Base-by-base conservation (phyloP, 2,329 filamentous ascomycete species). In the Fusarium sp. region DNA sequence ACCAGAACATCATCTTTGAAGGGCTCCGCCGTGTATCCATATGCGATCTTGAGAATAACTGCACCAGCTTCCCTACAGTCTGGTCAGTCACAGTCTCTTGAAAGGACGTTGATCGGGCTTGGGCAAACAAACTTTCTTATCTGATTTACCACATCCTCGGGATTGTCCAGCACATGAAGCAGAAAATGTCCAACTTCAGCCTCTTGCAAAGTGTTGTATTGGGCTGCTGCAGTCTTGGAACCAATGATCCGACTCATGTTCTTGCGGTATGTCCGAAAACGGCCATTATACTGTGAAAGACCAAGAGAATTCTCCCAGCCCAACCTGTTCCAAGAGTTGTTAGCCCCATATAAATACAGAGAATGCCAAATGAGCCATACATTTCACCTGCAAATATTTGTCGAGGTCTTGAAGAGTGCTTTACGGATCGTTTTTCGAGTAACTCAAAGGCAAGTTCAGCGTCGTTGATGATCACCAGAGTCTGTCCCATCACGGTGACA, bases 171-270 rank as follows among this genome's bases (percentile, higher is more conserved):
- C 0, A 86, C 3, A n/a, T 75, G 70, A 1, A 75, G 20, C 1
- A 76, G 25, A n/a, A 76, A 76, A 22, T 73, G 74, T 0, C 63
- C 66, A 8, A 73, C 70, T 66, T 89, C 87, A 2, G 78, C 75
- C 47, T 88, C 85, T 66, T 88, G 85, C 0, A 86, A 38, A 0
- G 67, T 35, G 38, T 85, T 78, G 66, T 85, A 87, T 22, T 83
- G 82, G 1, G 82, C 68, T 1, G 85, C 81, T 0, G 80, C 72
- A 0, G 72, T 65, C 38, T 84, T 85, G 1, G 85, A 84, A 1
- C 87, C 87, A 7, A 89, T 79, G 14, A 85, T 80, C n/a, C 82
- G 81, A 30, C 81, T 79, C 45, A 86, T 81, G 11, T 85, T 81
- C 75, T 85, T 89, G 12, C 88, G 85, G 56, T 86, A 82, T 4